Evolutionary conservation across 2,329 filamentous ascomycete genomes (phyloP), one percentile per base, ranked within the genome.

Genomic region (Pseudocercospora crystallina): DNA sequence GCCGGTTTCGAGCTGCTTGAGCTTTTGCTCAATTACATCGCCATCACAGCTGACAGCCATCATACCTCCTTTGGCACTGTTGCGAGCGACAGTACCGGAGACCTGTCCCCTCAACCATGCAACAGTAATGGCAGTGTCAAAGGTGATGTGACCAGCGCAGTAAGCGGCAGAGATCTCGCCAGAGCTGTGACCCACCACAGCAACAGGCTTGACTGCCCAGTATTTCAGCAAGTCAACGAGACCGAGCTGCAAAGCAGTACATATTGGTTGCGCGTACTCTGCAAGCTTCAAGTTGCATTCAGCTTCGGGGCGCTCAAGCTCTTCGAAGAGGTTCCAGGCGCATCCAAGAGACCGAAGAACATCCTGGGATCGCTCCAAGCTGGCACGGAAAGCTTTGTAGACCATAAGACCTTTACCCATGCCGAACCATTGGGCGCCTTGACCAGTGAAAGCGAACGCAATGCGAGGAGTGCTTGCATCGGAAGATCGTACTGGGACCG

Each of bases 201-300:
- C 53, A 15, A 36, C 13, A 7, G 65, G 58, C 8, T 4, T 13
- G 20, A 68, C 39, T 1, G 41, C 44, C 55, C 56, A 62, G 9
- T 54, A 30, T 1, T 7, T n/a, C 2, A 79, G 65, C 1, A 73
- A 54, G 13, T 76, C 67, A 0, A 76, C 65, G 0, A 80, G 58
- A 0, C 69, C 78, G 2, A 83, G 68, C 56, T 82, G 80, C 1
- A 83, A 36, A n/a, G 45, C 53, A 13, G 56, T 58, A 8, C 46
- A 53, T 3, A 53, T 20, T 5, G 53, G 76, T 54, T 83, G 80
- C 0, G 74, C 71, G 20, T 80, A 58, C 20, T 61, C 61, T 3
- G 69, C 61, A n/a, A 50, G 41, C 35, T 47, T 47, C 9, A 44
- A 13, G 8, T 30, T 29, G 10, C 32, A 17, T n/a, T 44, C 47